Percentiles rank a stretch among this genome's conserved stretches.
phyloP scores from a whole-genome alignment of 2,329 filamentous ascomycete species.

The Elsinoe ampelina region DNA sequence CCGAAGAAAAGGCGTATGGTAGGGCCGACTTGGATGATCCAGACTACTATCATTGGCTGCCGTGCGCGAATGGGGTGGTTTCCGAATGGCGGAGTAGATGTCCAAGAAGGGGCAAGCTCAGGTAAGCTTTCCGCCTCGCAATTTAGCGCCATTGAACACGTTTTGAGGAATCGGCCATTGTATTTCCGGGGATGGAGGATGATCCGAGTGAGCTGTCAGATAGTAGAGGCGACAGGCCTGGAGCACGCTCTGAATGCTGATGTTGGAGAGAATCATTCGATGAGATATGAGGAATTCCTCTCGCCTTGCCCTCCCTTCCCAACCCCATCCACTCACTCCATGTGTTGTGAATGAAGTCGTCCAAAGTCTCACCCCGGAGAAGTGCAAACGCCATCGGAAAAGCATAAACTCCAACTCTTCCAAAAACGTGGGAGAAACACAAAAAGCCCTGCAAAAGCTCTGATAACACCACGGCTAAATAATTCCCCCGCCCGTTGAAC shows the following conservation, averaged over 20 bases:
- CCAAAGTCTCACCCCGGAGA: neutral
- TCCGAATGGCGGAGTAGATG: neutral
- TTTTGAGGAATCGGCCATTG: neutral
- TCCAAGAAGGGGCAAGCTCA: constrained; percentile 3
- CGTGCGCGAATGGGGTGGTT: neutral
- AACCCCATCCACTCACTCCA: too few relatives aligned
- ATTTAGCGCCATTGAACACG: neutral
- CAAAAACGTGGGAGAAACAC: neutral
- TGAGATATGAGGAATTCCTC: too few relatives aligned
- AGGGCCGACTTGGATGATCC: neutral
- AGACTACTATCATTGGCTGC: neutral
- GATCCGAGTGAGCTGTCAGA: too few relatives aligned
- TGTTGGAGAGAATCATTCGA: too few relatives aligned
- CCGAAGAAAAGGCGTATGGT: neutral
- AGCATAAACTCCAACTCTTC: neutral
- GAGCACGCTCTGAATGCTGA: too few relatives aligned
- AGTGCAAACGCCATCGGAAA: neutral
- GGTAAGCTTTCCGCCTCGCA: neutral
- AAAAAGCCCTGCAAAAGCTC: too few relatives aligned
- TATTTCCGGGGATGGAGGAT: neutral
- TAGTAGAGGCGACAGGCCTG: too few relatives aligned
- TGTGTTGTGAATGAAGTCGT: too few relatives aligned
- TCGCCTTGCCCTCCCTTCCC: too few relatives aligned
- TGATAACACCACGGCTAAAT: neutral
- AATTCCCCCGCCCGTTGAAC: neutral